phyloP scores from a whole-genome alignment of 2,329 filamentous ascomycete genomes.

The Colletotrichum sp. region DNA sequence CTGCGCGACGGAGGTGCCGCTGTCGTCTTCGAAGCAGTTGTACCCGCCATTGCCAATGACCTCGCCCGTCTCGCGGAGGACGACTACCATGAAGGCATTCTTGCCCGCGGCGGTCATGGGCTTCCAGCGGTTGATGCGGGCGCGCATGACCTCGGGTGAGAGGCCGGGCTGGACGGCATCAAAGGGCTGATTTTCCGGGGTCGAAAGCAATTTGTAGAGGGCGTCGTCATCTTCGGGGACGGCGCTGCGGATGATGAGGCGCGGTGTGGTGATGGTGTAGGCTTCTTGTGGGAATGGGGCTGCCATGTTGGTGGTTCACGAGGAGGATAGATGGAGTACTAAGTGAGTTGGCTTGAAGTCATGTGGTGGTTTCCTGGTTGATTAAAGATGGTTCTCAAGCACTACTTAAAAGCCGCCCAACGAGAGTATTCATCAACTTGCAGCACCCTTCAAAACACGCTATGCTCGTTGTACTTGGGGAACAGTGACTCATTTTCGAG shows the following conservation, averaged over 20 bases:
- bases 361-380: not conserved
- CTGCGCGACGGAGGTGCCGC: not conserved
- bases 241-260: slow-evolving; percentile 42
- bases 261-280: slow-evolving; percentile 42
- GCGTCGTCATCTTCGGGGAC: slow-evolving; percentile 20
- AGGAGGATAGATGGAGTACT: too few relatives aligned
- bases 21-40: slow-evolving; percentile 16
- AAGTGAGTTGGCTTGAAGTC: not conserved
- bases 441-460: not conserved
- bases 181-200: slow-evolving; percentile 22
- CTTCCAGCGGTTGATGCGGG: slow-evolving; percentile 3
- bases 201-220: slow-evolving; percentile 7
- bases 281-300: slow-evolving; percentile 9
- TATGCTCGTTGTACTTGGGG: not conserved
- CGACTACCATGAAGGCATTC: slow-evolving; percentile 22
- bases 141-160: slow-evolving; percentile 9
- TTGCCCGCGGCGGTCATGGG: slow-evolving; percentile 13
- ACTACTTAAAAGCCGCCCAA: not conserved
- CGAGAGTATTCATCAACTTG: not conserved
- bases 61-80: slow-evolving; percentile 13
- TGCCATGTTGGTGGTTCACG: not conserved
- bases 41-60: slow-evolving; percentile 23
- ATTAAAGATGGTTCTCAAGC: not conserved
- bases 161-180: not conserved
- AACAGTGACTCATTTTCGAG: not conserved